Conservation (phyloP, 2,329 filamentous ascomycete genomes). For the Fusarium albidum region DNA sequence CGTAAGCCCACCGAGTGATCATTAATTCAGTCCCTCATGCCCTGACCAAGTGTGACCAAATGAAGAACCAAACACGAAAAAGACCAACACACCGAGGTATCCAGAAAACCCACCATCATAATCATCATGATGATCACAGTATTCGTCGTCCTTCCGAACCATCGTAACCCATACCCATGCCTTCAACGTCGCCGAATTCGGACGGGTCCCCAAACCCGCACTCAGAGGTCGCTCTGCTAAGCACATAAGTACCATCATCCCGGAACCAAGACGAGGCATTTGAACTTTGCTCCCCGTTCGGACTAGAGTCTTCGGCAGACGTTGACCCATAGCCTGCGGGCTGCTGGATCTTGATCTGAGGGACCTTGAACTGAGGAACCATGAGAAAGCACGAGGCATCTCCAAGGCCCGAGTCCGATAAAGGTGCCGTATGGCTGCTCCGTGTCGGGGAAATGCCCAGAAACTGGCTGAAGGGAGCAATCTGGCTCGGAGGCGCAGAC, state of each 20-base stretch:
- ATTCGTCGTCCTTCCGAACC: no score
- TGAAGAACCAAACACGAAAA: no score
- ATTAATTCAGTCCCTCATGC: no score
- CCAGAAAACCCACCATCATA: no score
- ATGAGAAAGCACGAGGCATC: neutral
- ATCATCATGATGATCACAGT: no score
- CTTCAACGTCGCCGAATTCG: no score
- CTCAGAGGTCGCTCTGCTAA: slow-evolving; percentile 26
- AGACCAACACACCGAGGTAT: no score
- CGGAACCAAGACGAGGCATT: slow-evolving; percentile 22
- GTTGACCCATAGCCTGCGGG: slow-evolving; percentile 20
- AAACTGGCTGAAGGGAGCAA: slow-evolving; percentile 4
- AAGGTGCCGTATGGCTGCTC: no score
- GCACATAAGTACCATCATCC: slow-evolving; percentile 19
- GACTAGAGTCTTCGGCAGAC: slow-evolving; percentile 26
- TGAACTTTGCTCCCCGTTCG: slow-evolving; percentile 23
- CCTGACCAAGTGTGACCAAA: no score
- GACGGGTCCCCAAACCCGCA: neutral
- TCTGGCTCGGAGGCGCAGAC: slow-evolving; percentile 25
- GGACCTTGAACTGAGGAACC: slow-evolving; percentile 15
- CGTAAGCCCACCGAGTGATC: no score
- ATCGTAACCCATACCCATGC: no score
- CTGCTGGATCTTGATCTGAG: slow-evolving; percentile 18
- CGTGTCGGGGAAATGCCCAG: neutral
- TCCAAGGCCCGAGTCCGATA: no score